Percentiles rank a stretch among this genome's conserved stretches.
phyloP scores from a whole-genome alignment of 352 stramenopile genomes.

The Globisporangium mamillatum region DNA sequence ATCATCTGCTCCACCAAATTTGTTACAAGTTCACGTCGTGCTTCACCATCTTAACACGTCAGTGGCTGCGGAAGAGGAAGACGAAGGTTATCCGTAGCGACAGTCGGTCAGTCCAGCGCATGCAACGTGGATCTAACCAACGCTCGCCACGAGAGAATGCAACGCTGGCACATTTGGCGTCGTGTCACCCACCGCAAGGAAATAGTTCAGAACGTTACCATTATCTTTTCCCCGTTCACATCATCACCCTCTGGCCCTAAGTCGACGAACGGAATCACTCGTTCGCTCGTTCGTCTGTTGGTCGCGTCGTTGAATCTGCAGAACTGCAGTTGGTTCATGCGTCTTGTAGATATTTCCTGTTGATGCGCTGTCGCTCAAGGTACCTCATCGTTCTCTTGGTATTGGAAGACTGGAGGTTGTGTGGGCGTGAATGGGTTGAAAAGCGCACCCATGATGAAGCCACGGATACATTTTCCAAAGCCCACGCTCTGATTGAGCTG shows the following conservation, averaged over 20 bases:
- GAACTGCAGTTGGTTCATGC: not conserved
- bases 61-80: not conserved
- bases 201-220: not conserved
- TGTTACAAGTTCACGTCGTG: not conserved
- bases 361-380: not conserved
- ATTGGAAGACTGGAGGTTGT: not conserved
- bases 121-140: not conserved
- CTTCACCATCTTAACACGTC: not conserved
- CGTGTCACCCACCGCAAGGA: not conserved
- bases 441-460: not conserved
- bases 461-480: not conserved
- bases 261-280: not conserved
- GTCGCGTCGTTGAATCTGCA: not conserved
- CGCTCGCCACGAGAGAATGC: not conserved
- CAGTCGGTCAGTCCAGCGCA: not conserved
- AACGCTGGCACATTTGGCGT: not conserved
- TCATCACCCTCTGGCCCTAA: not conserved
- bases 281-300: not conserved
- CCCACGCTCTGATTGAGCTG: not conserved
- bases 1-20: not conserved
- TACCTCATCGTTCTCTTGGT: not conserved
- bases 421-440: not conserved
- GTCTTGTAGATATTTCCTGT: not conserved
- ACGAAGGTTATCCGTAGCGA: not conserved
- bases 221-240: not conserved